phyloP scores from a whole-genome alignment of 169 alveolate species.

The Eimeria tenella region DNA sequence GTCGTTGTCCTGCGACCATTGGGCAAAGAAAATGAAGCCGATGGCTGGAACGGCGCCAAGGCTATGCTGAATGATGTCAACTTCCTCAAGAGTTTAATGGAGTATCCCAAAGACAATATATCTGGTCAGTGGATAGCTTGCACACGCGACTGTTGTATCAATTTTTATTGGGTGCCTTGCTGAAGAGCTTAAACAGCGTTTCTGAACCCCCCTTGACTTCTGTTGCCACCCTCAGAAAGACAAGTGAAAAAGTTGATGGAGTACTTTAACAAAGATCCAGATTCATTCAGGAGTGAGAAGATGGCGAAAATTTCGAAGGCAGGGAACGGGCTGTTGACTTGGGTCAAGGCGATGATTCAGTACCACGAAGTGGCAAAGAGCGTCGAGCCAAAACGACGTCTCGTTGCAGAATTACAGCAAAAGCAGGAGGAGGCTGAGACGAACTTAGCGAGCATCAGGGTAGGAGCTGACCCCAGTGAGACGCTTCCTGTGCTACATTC shows the following conservation, averaged over 20 bases:
- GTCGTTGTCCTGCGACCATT: slow-evolving; percentile 89
- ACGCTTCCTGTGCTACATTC: no score
- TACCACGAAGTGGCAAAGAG: slow-evolving; percentile 92
- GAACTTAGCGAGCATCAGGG: slow-evolving; percentile 88
- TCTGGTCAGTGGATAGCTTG: slow-evolving; percentile 66
- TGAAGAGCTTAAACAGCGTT: not conserved
- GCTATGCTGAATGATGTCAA: slow-evolving; percentile 89
- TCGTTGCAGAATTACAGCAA: slow-evolving; percentile 91
- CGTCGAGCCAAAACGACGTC: slow-evolving; percentile 93
- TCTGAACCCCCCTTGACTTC: not conserved
- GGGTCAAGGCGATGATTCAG: slow-evolving; percentile 92
- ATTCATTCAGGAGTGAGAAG: slow-evolving; percentile 87
- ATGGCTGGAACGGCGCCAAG: slow-evolving; percentile 94
- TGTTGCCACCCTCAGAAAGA: slow-evolving; percentile 58
- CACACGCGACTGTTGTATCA: not conserved
- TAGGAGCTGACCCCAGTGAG: slow-evolving; percentile 61
- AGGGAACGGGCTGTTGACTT: slow-evolving; percentile 93
- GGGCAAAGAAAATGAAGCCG: slow-evolving; percentile 87
- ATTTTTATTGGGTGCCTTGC: no score
- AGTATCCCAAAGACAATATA: slow-evolving; percentile 87
- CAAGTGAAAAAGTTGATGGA: slow-evolving; percentile 88
- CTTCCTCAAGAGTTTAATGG: slow-evolving; percentile 86
- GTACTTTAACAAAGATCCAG: slow-evolving; percentile 89
- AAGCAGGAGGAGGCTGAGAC: slow-evolving; percentile 91
- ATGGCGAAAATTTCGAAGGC: slow-evolving; percentile 91